A percentile compares a stretch with the other conserved stretches of the same genome.
Conservation (phyloP, 2,329 filamentous ascomycete genomes). For the Sphaerulina musiva region DNA sequence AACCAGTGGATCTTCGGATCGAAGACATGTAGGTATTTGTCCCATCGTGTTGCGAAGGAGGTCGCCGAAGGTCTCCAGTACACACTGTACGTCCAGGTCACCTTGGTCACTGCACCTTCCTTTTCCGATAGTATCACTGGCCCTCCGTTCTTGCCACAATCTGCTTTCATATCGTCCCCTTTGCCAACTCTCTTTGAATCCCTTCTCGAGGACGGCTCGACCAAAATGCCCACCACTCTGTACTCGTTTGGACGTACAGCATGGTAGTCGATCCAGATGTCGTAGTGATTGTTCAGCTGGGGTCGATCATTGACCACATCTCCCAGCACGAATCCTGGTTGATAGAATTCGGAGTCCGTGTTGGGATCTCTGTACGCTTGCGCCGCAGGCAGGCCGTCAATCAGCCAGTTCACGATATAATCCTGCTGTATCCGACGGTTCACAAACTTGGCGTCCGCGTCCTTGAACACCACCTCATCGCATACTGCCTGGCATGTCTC, state of each 20-base stretch:
- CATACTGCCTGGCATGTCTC: slow-evolving; percentile 83
- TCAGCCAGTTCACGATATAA: slow-evolving; percentile 91
- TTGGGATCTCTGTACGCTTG: slow-evolving; percentile 72
- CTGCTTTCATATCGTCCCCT: slow-evolving; percentile 40
- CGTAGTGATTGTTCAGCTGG: slow-evolving; percentile 86
- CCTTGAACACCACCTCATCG: slow-evolving; percentile 57
- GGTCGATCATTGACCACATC: slow-evolving; percentile 51
- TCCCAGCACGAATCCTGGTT: slow-evolving; percentile 75
- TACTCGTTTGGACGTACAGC: slow-evolving; percentile 65
- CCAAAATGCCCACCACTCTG: slow-evolving; percentile 85
- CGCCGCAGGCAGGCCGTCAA: slow-evolving; percentile 88
- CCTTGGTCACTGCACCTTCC: slow-evolving; percentile 50
- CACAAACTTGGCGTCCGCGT: slow-evolving; percentile 66
- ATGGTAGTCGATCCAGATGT: slow-evolving; percentile 90
- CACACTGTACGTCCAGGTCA: slow-evolving; percentile 87
- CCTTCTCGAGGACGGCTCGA: slow-evolving; percentile 68
- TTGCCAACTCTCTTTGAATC: slow-evolving; percentile 50
- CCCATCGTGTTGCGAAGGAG: slow-evolving; percentile 94
- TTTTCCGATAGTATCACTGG: slow-evolving; percentile 61
- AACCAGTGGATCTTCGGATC: slow-evolving; percentile 99
- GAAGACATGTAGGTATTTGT: slow-evolving; percentile 96
- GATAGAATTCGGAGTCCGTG: slow-evolving; percentile 76
- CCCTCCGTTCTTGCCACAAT: slow-evolving; percentile 56
- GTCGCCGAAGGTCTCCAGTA: slow-evolving; percentile 79
- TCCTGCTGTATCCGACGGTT: slow-evolving; percentile 75